Base-by-base conservation (phyloP, 495 filamentous ascomycete genomes). In the Ascodesmis nigricans region DNA sequence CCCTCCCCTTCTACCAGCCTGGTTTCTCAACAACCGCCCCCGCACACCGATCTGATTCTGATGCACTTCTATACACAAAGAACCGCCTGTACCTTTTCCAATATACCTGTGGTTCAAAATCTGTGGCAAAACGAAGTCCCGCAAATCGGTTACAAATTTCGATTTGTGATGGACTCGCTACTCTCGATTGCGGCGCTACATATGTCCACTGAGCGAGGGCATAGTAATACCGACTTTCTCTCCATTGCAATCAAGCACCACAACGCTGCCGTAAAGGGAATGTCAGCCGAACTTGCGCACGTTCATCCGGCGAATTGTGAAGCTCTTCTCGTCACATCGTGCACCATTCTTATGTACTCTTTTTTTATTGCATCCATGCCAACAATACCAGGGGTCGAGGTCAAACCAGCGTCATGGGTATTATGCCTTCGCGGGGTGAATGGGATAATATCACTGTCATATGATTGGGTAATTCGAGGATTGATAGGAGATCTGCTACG, bases 111-210 rank as follows among this genome's bases (percentile, higher is more conserved):
- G n/a, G n/a, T n/a, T n/a, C n/a, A n/a, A 13, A 22, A 3, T 13
- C 18, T 9, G 10, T 2, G 1, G 29, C 33, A 15, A 19, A 31
- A 9, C 4, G 8, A n/a, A 17, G 23, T 15, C 8, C 33, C 14
- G 23, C 33, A 3, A 8, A 42, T 58, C 5, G n/a, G n/a, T n/a
- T n/a, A n/a, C n/a, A 32, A 44, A 11, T 29, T 46, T 4, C 44
- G 46, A 2, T 54, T 51, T 16, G 29, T 49, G 0, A 50, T 58
- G 43, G 55, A 58, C 20, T 44, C 47, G 0, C 52, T 58, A 5
- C 42, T 58, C 13, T 55, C 52, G 2, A 26, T 57, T 2, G 47
- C 56, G 0, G 47, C 56, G 5, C 30, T 58, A 5, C 56, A 58
- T 21, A 36, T 58, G n/a, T n/a, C n/a, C n/a, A n/a, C n/a, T n/a